Percentiles rank a stretch among this genome's conserved stretches.
phyloP scores from a whole-genome alignment of 441 rosid species.

The Hypseocharis bilobata region DNA sequence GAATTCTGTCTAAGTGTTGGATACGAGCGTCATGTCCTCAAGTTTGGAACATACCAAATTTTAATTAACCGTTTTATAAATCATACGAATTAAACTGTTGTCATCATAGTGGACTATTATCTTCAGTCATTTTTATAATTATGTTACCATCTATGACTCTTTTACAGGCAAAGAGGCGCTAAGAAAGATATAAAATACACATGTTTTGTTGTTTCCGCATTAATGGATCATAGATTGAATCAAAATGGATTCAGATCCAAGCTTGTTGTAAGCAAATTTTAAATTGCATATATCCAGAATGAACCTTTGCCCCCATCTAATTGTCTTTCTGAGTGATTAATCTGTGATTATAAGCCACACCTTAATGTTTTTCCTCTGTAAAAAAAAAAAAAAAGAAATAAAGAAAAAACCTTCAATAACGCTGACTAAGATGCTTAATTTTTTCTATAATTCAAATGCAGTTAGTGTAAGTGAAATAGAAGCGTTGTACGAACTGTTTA shows the following conservation, averaged over 20 bases:
- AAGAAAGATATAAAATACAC: too few species aligned
- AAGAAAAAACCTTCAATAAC: neutral
- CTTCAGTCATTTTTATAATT: too few species aligned
- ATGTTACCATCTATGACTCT: too few species aligned
- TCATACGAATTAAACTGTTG: neutral
- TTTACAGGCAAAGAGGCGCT: too few species aligned
- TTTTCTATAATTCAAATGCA: slow-evolving; percentile 31
- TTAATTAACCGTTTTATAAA: neutral
- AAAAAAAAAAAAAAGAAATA: neutral
- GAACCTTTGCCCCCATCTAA: neutral
- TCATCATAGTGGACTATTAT: neutral
- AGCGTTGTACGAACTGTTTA: slow-evolving; percentile 90
- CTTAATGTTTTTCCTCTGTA: neutral
- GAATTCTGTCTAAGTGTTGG: neutral
- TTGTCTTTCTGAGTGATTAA: neutral
- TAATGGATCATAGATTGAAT: neutral
- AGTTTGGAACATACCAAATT: neutral
- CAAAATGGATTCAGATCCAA: neutral
- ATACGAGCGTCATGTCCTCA: neutral
- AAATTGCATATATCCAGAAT: neutral
- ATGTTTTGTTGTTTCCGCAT: neutral
- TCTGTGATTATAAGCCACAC: neutral
- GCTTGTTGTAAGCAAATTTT: neutral
- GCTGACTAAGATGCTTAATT: neutral
- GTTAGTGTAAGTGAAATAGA: slow-evolving; percentile 97